Percentiles rank a stretch among this genome's conserved stretches.
phyloP scores from a whole-genome alignment of 306 rosid genomes.

The Cicer chorassanicum region DNA sequence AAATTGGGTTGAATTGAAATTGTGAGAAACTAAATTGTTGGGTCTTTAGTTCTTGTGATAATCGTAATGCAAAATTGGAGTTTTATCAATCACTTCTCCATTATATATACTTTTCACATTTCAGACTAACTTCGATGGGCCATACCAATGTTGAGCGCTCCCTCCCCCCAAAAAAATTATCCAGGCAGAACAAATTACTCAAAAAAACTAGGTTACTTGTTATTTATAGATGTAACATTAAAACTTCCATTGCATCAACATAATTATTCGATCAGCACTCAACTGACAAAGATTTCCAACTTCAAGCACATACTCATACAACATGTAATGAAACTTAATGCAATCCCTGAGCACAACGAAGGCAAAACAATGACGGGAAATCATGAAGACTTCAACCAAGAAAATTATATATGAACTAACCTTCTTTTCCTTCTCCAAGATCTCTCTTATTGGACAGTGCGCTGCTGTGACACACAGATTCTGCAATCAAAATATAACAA shows the following conservation, averaged over 20 bases:
- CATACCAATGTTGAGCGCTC: no score
- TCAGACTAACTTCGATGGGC: no score
- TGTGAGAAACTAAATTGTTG: no score
- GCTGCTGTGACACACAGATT: constrained; percentile 56
- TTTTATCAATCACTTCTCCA: no score
- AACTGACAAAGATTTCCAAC: neutral
- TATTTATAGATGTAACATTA: neutral
- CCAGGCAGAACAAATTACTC: neutral
- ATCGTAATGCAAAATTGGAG: no score
- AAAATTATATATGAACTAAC: constrained; percentile 51
- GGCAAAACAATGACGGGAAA: neutral
- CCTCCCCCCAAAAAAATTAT: neutral
- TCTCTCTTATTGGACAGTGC: constrained; percentile 55
- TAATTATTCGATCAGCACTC: constrained; percentile 3
- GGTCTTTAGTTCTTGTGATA: no score
- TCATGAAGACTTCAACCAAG: neutral
- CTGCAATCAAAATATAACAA: constrained; percentile 48
- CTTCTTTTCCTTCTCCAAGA: constrained; percentile 58
- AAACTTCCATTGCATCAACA: neutral
- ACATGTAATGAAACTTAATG: constrained; percentile 28
- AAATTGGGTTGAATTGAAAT: no score
- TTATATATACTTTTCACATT: no score
- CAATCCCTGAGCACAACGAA: constrained; percentile 14
- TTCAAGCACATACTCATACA: neutral
- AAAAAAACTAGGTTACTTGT: neutral